Percentiles rank a stretch among this genome's conserved stretches.
Evolutionary conservation across 495 filamentous ascomycete genomes (phyloP).

Genomic region (Podospora sp.): DNA sequence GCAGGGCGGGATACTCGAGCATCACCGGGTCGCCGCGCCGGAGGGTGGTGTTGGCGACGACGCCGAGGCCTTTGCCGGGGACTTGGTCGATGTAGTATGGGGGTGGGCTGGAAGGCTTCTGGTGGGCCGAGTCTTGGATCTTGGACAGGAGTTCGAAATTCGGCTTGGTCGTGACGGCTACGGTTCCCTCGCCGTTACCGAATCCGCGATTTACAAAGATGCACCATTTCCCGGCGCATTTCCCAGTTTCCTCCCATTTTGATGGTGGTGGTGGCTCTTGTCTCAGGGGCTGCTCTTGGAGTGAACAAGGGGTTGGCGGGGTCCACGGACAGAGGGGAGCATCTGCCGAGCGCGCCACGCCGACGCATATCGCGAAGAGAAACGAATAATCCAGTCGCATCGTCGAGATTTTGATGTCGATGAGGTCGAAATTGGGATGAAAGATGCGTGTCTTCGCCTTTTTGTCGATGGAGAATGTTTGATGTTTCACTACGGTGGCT

Average conservation of each 20-base stretch:
- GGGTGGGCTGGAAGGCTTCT: background rate
- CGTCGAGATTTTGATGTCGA: background rate
- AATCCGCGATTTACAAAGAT: conserved; percentile 33
- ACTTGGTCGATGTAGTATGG: conserved; percentile 21
- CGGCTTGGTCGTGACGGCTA: conserved; percentile 29
- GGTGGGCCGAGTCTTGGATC: background rate
- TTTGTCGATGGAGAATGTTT: background rate
- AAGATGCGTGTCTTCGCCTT: background rate
- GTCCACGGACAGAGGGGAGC: background rate
- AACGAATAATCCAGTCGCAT: background rate
- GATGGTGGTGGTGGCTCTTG: background rate
- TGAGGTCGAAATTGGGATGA: background rate
- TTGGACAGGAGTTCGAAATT: conserved; percentile 24
- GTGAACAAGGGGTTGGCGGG: background rate
- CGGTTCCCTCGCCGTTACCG: conserved; percentile 29
- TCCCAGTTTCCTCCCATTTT: conserved; percentile 16
- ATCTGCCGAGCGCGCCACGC: background rate
- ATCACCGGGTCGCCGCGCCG: conserved; percentile 29
- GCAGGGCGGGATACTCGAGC: conserved; percentile 27
- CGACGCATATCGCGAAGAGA: background rate
- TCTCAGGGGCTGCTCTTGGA: background rate
- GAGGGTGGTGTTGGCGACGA: conserved; percentile 28
- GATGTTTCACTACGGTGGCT: conserved; percentile 14
- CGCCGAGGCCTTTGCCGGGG: conserved; percentile 31
- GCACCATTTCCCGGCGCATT: conserved; percentile 32